phyloP scores from a whole-genome alignment of 139 green algal species.

The Axilococcus clingmanii region DNA sequence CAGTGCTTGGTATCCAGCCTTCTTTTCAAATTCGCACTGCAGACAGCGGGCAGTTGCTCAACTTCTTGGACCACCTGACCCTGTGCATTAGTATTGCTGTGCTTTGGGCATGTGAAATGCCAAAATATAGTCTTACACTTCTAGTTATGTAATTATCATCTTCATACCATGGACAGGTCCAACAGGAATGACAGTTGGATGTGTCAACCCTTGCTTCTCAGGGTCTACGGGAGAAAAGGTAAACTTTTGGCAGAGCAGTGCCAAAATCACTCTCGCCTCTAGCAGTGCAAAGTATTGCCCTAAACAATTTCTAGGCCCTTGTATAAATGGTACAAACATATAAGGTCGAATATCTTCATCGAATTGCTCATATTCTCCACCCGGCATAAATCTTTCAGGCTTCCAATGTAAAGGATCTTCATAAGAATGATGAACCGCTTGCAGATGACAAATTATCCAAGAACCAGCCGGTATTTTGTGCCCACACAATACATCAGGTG shows the following conservation, averaged over 20 bases:
- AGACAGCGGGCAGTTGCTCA: too few species aligned
- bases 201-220: slow-evolving; percentile 16
- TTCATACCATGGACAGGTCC: slow-evolving; percentile 55
- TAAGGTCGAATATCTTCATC: slow-evolving; percentile 61
- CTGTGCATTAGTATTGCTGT: too few species aligned
- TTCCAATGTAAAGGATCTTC: slow-evolving; percentile 57
- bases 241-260: slow-evolving; percentile 62
- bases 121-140: background rate
- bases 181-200: slow-evolving; percentile 70
- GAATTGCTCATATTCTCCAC: slow-evolving; percentile 77
- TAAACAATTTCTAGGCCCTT: slow-evolving; percentile 87
- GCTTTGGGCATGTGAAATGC: too few species aligned
- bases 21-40: too few species aligned
- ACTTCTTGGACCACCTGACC: too few species aligned
- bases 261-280: slow-evolving; percentile 80
- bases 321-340: slow-evolving; percentile 94
- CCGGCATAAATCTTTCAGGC: slow-evolving; percentile 78
- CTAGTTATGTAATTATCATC: too few species aligned
- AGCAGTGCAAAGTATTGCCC: slow-evolving; percentile 79
- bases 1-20: too few species aligned
- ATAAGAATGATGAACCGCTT: slow-evolving; percentile 76
- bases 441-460: slow-evolving; percentile 53
- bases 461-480: slow-evolving; percentile 53
- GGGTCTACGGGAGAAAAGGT: slow-evolving; percentile 42
- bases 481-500: slow-evolving; percentile 54